Evolutionary conservation across 2,329 filamentous ascomycete genomes (phyloP).

Genomic region (Mariannaea elegans): DNA sequence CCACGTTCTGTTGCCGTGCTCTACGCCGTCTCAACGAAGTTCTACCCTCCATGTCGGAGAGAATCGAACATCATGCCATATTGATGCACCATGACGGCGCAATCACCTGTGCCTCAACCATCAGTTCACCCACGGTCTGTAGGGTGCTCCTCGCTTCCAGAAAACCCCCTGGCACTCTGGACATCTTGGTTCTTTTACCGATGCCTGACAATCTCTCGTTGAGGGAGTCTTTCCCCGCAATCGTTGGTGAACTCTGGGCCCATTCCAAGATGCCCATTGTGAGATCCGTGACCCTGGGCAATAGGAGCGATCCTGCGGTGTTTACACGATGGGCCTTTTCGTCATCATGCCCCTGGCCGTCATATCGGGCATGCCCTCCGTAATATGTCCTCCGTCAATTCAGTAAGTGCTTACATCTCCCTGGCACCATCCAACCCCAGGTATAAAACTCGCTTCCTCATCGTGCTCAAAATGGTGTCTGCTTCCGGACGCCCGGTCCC

Average conservation of each 20-base stretch:
- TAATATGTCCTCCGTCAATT: no score
- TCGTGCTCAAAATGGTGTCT: background rate
- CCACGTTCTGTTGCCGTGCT: background rate
- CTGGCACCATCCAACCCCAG: background rate
- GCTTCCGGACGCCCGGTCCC: background rate
- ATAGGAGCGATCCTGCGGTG: background rate
- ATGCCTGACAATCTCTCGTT: background rate
- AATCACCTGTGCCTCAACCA: conserved; percentile 3
- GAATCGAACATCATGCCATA: conserved; percentile 25
- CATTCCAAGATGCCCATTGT: background rate
- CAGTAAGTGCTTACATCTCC: background rate
- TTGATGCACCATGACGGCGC: conserved; percentile 25
- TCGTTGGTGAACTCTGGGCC: background rate
- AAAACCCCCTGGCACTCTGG: background rate
- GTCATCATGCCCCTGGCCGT: background rate
- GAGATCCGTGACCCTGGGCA: background rate
- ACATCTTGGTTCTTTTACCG: background rate
- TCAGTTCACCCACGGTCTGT: background rate
- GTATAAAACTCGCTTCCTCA: background rate
- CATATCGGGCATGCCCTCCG: background rate
- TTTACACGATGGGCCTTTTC: background rate
- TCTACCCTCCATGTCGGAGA: background rate
- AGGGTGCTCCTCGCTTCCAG: conserved; percentile 13
- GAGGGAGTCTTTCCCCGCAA: background rate
- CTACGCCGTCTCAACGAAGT: background rate